Evolutionary conservation across 441 rosid species (phyloP), one percentile per base, ranked within the genome.

Genomic region (Eruca vesicaria): DNA sequence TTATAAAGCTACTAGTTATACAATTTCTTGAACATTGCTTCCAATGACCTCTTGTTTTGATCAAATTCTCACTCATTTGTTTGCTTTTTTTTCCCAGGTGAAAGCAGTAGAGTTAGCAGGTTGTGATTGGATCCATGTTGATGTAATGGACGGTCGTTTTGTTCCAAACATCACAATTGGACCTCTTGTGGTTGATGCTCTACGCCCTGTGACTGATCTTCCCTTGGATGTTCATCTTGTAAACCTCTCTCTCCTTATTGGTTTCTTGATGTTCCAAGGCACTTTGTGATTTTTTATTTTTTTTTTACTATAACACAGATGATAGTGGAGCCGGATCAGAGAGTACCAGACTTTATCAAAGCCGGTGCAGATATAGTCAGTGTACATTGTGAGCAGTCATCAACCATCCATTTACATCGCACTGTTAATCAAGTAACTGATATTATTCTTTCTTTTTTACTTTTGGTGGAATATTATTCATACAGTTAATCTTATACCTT

Each of bases 81-180:
- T 43, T 43, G 50, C 2, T 45, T 45, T 2, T 45, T 45, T 43
- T 43, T 3, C 12, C 3, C 19, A 45, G 98, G 97, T 96, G 2
- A 96, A 96, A 88, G 97, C 98, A 26, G 97, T 93, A 48, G 98
- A 96, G 82, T 15, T 88, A 74, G 99, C 97, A 66, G 99, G 99
- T 63, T 96, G 98, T 86, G 99, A 96, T 74, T 93, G 98, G 99
- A 91, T 95, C 76, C 98, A 95, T 78, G 93, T 95, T 28, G 99
- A 95, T 86, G 98, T 95, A n/a, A 95, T 95, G 98, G 98, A 95
- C 59, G 99, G 98, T 31, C 96, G 90, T 70, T 96, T 96, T 87
- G 99, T 96, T 82, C 99, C 99, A 66, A 96, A 96, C 84, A 96
- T 96, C 72, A 93, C 99, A 21, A 93, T 96, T 14, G 98, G 99